Percentiles rank a stretch among this genome's conserved stretches.
phyloP scores from a whole-genome alignment of 768 basidiomycete genomes.

The Suillus tomentosus region DNA sequence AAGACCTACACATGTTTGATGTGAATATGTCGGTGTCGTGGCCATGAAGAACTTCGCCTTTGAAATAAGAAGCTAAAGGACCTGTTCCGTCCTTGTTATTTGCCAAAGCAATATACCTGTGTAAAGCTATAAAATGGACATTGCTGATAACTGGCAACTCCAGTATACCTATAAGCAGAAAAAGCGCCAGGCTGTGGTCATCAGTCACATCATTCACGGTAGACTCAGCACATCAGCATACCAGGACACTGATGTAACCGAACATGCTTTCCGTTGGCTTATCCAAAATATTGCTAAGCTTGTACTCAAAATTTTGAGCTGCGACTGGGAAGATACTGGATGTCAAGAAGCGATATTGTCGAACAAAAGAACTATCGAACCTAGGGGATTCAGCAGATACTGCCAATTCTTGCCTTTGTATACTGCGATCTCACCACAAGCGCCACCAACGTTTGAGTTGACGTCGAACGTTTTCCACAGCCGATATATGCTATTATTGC shows the following conservation, averaged over 20 bases:
- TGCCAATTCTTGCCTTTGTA: constrained; percentile 92
- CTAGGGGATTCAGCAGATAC: constrained; percentile 79
- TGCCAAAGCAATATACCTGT: constrained; percentile 82
- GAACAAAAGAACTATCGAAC: constrained; percentile 39
- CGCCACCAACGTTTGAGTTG: constrained; percentile 90
- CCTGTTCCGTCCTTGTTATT: constrained; percentile 82
- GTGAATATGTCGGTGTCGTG: constrained; percentile 91
- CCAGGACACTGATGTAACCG: constrained; percentile 95
- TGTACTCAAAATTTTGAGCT: constrained; percentile 96
- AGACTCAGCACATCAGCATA: constrained; percentile 32
- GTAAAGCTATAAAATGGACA: constrained; percentile 8
- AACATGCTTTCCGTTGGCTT: constrained; percentile 88
- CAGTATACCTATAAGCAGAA: constrained; percentile 74
- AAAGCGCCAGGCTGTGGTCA: constrained; percentile 79
- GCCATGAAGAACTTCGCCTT: constrained; percentile 87
- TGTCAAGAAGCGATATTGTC: background rate
- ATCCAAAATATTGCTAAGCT: constrained; percentile 87
- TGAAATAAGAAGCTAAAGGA: constrained; percentile 94
- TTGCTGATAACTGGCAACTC: background rate
- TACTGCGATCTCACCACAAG: constrained; percentile 94
- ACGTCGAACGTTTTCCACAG: constrained; percentile 96
- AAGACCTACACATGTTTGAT: constrained; percentile 87
- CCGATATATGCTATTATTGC: constrained; percentile 86
- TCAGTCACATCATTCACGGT: constrained; percentile 15
- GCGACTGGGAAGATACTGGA: constrained; percentile 54